Evolutionary conservation across 2,329 filamentous ascomycete species (phyloP).

Genomic region (Paraphaeosphaeria minitans): DNA sequence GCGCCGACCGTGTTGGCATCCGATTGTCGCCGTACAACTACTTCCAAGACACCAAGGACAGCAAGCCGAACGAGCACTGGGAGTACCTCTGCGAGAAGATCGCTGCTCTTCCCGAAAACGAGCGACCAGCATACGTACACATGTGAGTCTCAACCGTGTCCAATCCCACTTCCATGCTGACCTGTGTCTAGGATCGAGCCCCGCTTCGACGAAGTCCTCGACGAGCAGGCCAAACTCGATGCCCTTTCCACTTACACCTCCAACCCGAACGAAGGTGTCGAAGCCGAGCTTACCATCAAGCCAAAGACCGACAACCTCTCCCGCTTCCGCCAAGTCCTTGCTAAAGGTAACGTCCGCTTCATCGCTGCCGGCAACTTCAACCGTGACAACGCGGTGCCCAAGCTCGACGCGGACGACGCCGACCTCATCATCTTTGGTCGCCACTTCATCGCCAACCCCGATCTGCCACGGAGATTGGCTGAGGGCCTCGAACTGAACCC

Average conservation of each 20-base stretch:
- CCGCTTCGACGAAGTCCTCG: conserved; percentile 45
- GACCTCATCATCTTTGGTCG: conserved; percentile 55
- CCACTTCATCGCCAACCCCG: conserved; percentile 57
- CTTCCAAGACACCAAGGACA: conserved; percentile 50
- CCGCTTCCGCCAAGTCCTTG: conserved; percentile 55
- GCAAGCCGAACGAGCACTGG: conserved; percentile 54
- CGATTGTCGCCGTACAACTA: conserved; percentile 44
- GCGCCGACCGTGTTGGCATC: conserved; percentile 40
- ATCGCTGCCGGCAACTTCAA: conserved; percentile 62
- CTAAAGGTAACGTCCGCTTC: conserved; percentile 56
- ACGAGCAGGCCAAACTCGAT: conserved; percentile 45
- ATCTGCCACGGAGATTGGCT: conserved; percentile 53
- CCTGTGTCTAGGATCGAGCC: conserved; percentile 39
- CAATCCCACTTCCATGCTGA: conserved; percentile 11
- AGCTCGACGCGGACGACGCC: conserved; percentile 50
- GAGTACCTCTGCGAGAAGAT: conserved; percentile 52
- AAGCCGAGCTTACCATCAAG: conserved; percentile 40
- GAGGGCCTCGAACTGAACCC: conserved; percentile 50
- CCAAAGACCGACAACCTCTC: conserved; percentile 34
- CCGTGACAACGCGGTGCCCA: conserved; percentile 56
- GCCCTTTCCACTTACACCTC: conserved; percentile 45
- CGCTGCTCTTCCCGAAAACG: conserved; percentile 33
- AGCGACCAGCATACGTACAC: conserved; percentile 41
- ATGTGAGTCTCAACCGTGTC: conserved; percentile 29
- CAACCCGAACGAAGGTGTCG: conserved; percentile 28